Conservation (phyloP, 1,284 basidiomycete genomes). For the Neolentinus lepideus region DNA sequence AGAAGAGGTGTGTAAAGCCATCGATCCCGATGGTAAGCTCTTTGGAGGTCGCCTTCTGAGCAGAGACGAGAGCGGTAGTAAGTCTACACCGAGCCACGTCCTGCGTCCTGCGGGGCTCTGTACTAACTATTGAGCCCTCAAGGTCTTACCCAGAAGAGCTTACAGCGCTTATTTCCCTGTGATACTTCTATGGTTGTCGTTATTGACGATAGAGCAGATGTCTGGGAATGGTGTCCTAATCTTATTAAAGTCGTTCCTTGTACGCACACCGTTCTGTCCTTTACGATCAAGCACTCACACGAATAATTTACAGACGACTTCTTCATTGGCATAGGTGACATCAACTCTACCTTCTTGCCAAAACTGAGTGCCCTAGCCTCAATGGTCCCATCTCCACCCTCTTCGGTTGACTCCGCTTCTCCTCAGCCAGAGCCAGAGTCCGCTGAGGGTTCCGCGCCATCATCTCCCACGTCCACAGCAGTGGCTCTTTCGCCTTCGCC, state of each 20-base stretch:
- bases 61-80: slow-evolving; percentile 93
- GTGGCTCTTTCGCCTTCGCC: slow-evolving; percentile 15
- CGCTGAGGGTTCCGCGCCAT: slow-evolving; percentile 1
- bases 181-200: slow-evolving; percentile 99
- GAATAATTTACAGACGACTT: slow-evolving; percentile 73
- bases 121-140: slow-evolving; percentile 2
- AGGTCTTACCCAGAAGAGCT: slow-evolving; percentile 87
- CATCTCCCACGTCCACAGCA: slow-evolving; percentile 9
- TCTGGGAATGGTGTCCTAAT: slow-evolving; percentile 96
- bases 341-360: slow-evolving; percentile 91
- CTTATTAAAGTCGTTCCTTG: slow-evolving; percentile 95
- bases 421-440: slow-evolving; percentile 5
- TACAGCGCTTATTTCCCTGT: slow-evolving; percentile 89
- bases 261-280: slow-evolving; percentile 32
- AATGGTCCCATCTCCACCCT: slow-evolving; percentile 20
- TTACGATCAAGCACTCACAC: slow-evolving; percentile 4
- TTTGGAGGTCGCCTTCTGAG: slow-evolving; percentile 89
- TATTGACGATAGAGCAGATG: slow-evolving; percentile 96
- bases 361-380: slow-evolving; percentile 51
- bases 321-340: slow-evolving; percentile 98
- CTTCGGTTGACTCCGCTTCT: slow-evolving; percentile 2
- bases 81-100: slow-evolving; percentile 24
- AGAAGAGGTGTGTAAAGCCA: slow-evolving; percentile 88
- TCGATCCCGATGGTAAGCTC: slow-evolving; percentile 83
- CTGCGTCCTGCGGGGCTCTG: neutral